Evolutionary conservation across 2,329 filamentous ascomycete species (phyloP).

Genomic region (Cercospora sojina): DNA sequence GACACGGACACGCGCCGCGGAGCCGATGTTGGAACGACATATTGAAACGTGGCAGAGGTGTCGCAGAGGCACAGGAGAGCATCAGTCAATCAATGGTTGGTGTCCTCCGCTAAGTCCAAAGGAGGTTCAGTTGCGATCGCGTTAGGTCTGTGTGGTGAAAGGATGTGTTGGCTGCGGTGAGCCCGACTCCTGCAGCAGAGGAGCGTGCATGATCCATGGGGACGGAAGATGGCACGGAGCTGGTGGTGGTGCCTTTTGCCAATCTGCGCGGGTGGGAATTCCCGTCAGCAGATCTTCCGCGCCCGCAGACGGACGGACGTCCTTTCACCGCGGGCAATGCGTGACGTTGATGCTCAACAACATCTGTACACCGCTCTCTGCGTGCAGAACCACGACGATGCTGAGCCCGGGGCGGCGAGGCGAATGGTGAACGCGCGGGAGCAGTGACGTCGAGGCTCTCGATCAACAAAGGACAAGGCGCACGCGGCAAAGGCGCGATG

Average conservation of each 20-base stretch:
- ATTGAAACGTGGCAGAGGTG: not conserved
- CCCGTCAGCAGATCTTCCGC: not conserved
- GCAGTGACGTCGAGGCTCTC: slow-evolving; percentile 6
- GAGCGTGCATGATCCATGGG: slow-evolving; percentile 4
- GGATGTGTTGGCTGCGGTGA: slow-evolving; percentile 1
- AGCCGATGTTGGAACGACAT: slow-evolving; percentile 4
- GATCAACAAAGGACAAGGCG: not conserved
- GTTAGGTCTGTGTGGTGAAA: not conserved
- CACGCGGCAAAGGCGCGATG: slow-evolving; percentile 9
- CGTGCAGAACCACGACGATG: not conserved
- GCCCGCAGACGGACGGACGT: not conserved
- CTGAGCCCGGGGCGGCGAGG: not conserved
- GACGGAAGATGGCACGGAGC: not conserved
- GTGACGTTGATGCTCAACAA: not conserved
- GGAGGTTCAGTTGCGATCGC: not conserved
- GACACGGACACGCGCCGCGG: not conserved
- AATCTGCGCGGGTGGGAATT: slow-evolving; percentile 2
- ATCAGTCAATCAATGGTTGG: not conserved
- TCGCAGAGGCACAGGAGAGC: not conserved
- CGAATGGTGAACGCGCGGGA: not conserved
- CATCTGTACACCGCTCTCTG: not conserved
- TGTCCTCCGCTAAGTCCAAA: not conserved
- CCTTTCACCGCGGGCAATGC: not conserved
- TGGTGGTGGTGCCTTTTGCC: not conserved
- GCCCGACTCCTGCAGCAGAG: not conserved